Conservation (phyloP, 2,329 filamentous ascomycete genomes). For the Cryphonectria radicalis region DNA sequence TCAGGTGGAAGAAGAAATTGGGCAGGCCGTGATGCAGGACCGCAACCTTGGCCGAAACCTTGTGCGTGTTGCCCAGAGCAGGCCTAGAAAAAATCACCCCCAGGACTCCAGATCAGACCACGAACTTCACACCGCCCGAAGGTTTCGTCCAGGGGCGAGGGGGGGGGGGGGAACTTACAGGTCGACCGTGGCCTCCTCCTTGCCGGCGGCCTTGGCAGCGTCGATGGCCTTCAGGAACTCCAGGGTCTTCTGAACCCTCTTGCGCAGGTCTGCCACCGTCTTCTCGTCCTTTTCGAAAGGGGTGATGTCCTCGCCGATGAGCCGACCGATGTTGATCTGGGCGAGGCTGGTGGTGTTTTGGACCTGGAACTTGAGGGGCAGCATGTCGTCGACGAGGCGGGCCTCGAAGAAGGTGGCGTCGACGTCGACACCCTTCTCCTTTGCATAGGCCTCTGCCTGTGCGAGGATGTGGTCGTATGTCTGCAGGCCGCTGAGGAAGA, state of each 20-base stretch:
- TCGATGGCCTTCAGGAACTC: slow-evolving; percentile 35
- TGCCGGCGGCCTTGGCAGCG: slow-evolving; percentile 33
- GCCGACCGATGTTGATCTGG: slow-evolving; percentile 34
- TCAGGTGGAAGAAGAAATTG: slow-evolving; percentile 66
- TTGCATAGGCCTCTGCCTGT: slow-evolving; percentile 36
- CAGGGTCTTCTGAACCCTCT: slow-evolving; percentile 27
- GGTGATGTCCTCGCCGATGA: slow-evolving; percentile 33
- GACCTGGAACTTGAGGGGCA: slow-evolving; percentile 42
- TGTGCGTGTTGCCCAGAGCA: slow-evolving; percentile 23
- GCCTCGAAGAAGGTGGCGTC: slow-evolving; percentile 36
- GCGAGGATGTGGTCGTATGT: slow-evolving; percentile 38
- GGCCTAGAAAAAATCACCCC: slow-evolving; percentile 4
- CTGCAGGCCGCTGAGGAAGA: slow-evolving; percentile 38
- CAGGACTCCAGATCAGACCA: neutral
- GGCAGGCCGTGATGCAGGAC: slow-evolving; percentile 53
- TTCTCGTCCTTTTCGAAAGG: slow-evolving; percentile 33
- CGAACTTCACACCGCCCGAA: neutral
- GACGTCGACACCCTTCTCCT: slow-evolving; percentile 35
- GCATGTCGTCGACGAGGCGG: slow-evolving; percentile 39
- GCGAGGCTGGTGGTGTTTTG: slow-evolving; percentile 38
- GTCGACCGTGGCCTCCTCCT: slow-evolving; percentile 34
- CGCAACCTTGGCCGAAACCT: slow-evolving; percentile 44
- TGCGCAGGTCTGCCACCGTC: slow-evolving; percentile 27
- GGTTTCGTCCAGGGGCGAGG: neutral
- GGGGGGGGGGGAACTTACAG: slow-evolving; percentile 33